Conservation (phyloP, 805 yeast genomes). For the Yamadazyma takamatsuzukensis region DNA sequence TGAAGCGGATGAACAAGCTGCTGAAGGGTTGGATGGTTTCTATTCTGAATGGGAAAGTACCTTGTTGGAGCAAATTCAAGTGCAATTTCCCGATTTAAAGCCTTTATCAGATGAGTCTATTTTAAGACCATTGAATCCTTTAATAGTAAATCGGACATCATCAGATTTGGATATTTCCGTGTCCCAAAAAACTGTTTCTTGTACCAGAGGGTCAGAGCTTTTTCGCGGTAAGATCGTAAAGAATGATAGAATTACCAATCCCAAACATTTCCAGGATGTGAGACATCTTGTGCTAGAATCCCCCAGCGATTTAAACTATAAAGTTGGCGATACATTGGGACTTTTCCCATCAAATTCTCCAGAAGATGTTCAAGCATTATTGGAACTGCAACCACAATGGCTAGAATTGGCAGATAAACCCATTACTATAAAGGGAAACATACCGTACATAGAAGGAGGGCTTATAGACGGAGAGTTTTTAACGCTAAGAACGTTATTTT, state of each 20-base stretch:
- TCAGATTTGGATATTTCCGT: constrained; percentile 1
- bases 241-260: constrained; percentile 62
- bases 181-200: constrained; percentile 4
- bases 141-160: constrained; percentile 2
- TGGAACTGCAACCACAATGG: constrained; percentile 72
- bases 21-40: constrained; percentile 75
- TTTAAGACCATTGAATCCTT: constrained; percentile 23
- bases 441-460: constrained; percentile 54
- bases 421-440: constrained; percentile 33
- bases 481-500: constrained; percentile 69
- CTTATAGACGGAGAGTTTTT: constrained; percentile 43
- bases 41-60: constrained; percentile 70
- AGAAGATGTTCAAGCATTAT: constrained; percentile 57
- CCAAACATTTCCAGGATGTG: constrained; percentile 87
- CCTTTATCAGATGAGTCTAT: constrained; percentile 22
- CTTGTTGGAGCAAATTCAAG: constrained; percentile 30
- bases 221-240: constrained; percentile 41
- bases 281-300: constrained; percentile 51
- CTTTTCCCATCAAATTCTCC: constrained; percentile 73
- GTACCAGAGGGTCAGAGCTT: constrained; percentile 8
- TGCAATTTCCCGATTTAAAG: constrained; percentile 18
- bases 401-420: constrained; percentile 62
- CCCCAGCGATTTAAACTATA: constrained; percentile 31
- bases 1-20: constrained; percentile 84
- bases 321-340: constrained; percentile 80